Conservation (phyloP, 1,139 yeast genomes). For the Hyphopichia khmerensis region DNA sequence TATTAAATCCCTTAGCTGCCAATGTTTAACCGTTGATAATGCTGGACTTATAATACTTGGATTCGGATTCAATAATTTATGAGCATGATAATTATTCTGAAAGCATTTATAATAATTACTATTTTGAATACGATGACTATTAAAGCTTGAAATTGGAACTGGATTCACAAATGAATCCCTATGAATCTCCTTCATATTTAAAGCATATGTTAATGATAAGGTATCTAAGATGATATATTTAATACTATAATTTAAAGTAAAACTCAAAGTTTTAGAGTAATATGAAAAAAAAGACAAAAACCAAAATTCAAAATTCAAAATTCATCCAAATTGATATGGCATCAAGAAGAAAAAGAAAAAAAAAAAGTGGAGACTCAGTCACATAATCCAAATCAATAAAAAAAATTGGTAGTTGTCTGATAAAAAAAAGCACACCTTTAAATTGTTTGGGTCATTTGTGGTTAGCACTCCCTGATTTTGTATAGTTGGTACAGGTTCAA, state of each 20-base stretch:
- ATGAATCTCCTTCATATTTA: background rate
- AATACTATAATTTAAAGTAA: too few species aligned
- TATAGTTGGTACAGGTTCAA: too few species aligned
- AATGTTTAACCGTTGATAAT: constrained; percentile 54
- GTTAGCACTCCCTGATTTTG: background rate
- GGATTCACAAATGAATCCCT: background rate
- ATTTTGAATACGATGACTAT: constrained; percentile 5
- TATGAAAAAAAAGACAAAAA: too few species aligned
- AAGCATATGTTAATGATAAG: too few species aligned
- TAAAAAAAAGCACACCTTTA: background rate
- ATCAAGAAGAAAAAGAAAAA: too few species aligned
- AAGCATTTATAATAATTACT: constrained; percentile 34
- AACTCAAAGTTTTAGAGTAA: too few species aligned
- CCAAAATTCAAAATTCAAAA: too few species aligned
- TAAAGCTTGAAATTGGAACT: background rate
- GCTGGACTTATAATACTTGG: constrained; percentile 36
- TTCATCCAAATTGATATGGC: too few species aligned
- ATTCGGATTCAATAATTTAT: constrained; percentile 35
- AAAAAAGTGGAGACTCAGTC: background rate
- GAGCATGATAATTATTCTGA: constrained; percentile 47
- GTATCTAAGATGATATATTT: too few species aligned
- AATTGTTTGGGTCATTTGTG: background rate
- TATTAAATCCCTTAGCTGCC: constrained; percentile 84
- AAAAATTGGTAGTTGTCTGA: background rate
- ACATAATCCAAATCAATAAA: background rate